Conservation (phyloP, 768 basidiomycete species). For the Daedaleopsis sinensis region DNA sequence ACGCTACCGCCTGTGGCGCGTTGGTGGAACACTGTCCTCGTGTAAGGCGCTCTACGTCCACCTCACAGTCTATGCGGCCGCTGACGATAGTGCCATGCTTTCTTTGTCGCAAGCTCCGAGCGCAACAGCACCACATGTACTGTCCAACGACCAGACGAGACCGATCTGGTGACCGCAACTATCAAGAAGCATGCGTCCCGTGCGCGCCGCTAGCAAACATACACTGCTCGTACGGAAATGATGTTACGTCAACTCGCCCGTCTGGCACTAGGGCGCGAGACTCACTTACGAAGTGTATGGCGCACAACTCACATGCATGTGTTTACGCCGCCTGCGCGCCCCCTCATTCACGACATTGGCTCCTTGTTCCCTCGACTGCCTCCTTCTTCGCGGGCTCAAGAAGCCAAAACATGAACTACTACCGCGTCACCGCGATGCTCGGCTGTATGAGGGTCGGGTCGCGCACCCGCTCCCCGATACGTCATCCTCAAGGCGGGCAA, state of each 20-base stretch:
- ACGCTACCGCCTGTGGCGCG: background rate
- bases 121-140: background rate
- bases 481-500: slow-evolving; percentile 1
- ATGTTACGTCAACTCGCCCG: slow-evolving; percentile 12
- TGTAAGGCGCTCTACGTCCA: background rate
- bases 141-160: background rate
- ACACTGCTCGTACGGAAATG: slow-evolving; percentile 7
- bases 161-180: slow-evolving; percentile 12
- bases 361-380: slow-evolving; percentile 1
- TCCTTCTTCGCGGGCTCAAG: background rate
- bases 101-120: slow-evolving; percentile 12
- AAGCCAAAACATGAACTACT: background rate
- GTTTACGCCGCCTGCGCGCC: slow-evolving; percentile 6
- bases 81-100: background rate
- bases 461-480: slow-evolving; percentile 16
- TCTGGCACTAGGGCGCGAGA: slow-evolving; percentile 4
- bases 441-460: slow-evolving; percentile 1
- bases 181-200: slow-evolving; percentile 7
- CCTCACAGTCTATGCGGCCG: background rate
- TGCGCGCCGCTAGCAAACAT: slow-evolving; percentile 6
- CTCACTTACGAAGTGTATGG: slow-evolving; percentile 1
- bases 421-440: background rate
- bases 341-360: slow-evolving; percentile 6
- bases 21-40: background rate
- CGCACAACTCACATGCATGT: slow-evolving; percentile 4